Base-by-base conservation (phyloP, 2,329 filamentous ascomycete genomes). In the Laburnicola sp. region DNA sequence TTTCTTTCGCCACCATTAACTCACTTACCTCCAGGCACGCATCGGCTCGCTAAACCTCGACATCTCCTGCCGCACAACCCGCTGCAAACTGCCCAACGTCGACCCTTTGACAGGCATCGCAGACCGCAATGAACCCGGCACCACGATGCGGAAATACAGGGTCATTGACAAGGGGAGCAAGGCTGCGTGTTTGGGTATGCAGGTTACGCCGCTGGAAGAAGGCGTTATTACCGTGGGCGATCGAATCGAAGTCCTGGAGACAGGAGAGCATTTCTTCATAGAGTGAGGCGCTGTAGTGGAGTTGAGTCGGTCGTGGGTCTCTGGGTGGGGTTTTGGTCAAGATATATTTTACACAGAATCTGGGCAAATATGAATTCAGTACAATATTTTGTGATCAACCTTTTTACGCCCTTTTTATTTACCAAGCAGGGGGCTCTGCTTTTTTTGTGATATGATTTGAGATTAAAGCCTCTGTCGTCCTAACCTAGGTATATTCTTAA, bases 61-160 rank as follows among this genome's bases (percentile, higher is more conserved):
- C 53, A 74, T 82, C 8, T 77, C 84, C 0, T 86, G 85, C 61
- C 82, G 86, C 27, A 88, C 86, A 0, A 83, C 85, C 0, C 80
- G 87, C 48, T 90, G 87, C 73, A 87, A 85, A 60, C 69, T 91
- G 59, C 86, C 86, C 21, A 90, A 90, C 59, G 84, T 89, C 1
- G 79, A 89, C 66, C 86, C 80, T 0, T 75, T 76, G 16, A 84
- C 76, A 4, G 87, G 81, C n/a, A 64, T 78, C 34, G 78, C 78
- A 22, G 82, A 86, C 63, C 58, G 58, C 0, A 71, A 72, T 27
- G 80, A 87, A 70, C 83, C 86, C 0, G 82, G 85, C 62, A 75
- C 73, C 46, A 82, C 85, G 0, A 73, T 88, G 52, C 75, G 83
- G 30, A 78, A 78, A 53, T 79, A 80, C 57, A 78, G 86, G 9